Percentiles rank a stretch among this genome's conserved stretches.
These are phyloP conservation scores for Kodamaea alishanica DNA, from an alignment of 1,139 yeast species.

Conservation along the genomic window DNA sequence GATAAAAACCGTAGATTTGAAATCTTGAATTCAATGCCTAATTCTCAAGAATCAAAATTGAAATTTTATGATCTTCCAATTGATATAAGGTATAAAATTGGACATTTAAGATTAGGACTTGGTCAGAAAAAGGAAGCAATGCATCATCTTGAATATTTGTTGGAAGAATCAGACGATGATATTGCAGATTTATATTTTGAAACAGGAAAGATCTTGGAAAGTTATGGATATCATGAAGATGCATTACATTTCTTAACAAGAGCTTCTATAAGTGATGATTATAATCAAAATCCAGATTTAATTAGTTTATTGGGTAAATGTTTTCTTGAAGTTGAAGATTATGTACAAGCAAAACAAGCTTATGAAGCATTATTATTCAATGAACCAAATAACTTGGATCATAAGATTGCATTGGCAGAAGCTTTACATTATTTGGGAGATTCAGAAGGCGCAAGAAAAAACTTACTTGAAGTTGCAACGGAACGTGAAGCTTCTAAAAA, in stretches of 20 bases:
- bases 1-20: constrained; percentile 58
- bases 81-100: constrained; percentile 80
- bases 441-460: constrained; percentile 53
- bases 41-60: constrained; percentile 25
- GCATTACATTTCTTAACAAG: constrained; percentile 66
- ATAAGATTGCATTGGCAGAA: constrained; percentile 77
- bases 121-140: constrained; percentile 69
- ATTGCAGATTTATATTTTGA: constrained; percentile 72
- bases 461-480: constrained; percentile 53
- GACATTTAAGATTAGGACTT: constrained; percentile 64
- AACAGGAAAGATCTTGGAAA: constrained; percentile 72
- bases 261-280: constrained; percentile 45
- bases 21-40: constrained; percentile 13
- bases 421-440: constrained; percentile 72
- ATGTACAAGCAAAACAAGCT: constrained; percentile 63
- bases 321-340: constrained; percentile 67
- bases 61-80: constrained; percentile 60
- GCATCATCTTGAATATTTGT: constrained; percentile 59
- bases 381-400: constrained; percentile 67
- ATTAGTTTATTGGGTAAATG: constrained; percentile 72
- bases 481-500: constrained; percentile 14
- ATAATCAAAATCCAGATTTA: constrained; percentile 46
- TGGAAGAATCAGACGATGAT: constrained; percentile 53
- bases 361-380: constrained; percentile 53
- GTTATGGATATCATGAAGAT: constrained; percentile 62